phyloP scores from a whole-genome alignment of 352 stramenopile genomes.

The Blastocystis sp. region DNA sequence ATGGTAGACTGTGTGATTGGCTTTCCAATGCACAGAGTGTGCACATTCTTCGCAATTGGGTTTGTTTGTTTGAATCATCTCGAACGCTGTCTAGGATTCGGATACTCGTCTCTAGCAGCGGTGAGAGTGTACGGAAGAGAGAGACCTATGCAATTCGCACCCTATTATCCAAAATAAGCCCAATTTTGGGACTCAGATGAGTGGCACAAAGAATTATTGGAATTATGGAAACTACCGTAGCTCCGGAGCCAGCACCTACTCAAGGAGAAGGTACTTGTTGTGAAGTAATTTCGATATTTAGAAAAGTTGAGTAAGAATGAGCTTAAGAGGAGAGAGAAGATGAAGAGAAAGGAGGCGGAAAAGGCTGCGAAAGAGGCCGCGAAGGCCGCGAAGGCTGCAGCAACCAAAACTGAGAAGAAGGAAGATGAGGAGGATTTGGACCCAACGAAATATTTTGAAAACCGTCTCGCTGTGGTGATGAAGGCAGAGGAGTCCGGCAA shows the following conservation, averaged over 20 bases:
- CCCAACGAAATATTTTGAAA: slow-evolving; percentile 93
- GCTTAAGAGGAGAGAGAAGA: slow-evolving; percentile 92
- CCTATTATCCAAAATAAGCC: background rate
- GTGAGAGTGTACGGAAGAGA: too few relatives aligned
- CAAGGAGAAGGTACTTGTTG: slow-evolving; percentile 32
- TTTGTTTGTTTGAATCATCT: too few relatives aligned
- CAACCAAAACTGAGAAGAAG: slow-evolving; percentile 67
- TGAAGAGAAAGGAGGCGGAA: slow-evolving; percentile 81
- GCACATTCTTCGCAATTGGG: too few relatives aligned
- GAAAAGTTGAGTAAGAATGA: slow-evolving; percentile 88
- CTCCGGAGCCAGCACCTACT: slow-evolving; percentile 8
- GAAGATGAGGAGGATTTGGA: slow-evolving; percentile 87
- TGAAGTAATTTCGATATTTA: background rate
- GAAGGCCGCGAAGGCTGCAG: slow-evolving; percentile 72
- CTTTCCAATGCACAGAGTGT: background rate
- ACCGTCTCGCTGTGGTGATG: slow-evolving; percentile 79
- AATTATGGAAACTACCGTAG: slow-evolving; percentile 49
- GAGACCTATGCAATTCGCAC: too few relatives aligned
- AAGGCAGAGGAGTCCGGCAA: slow-evolving; percentile 81
- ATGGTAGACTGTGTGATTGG: background rate
- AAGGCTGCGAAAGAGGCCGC: slow-evolving; percentile 85
- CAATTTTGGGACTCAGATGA: background rate
- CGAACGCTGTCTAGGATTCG: too few relatives aligned
- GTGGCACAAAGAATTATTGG: background rate
- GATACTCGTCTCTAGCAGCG: background rate